phyloP scores from a whole-genome alignment of 331 rosid genomes.

The Pyrus hybrid region DNA sequence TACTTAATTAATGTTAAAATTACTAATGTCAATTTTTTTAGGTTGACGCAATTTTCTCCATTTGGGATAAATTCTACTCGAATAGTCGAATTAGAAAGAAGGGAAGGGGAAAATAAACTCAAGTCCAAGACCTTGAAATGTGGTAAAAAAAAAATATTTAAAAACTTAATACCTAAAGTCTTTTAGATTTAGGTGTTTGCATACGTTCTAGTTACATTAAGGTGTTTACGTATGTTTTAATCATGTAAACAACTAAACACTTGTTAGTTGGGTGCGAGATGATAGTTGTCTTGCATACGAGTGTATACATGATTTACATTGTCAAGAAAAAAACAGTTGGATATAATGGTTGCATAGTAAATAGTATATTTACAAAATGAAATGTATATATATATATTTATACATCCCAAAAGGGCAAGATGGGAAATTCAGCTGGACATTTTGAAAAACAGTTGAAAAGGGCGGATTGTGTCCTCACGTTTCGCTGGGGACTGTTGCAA shows the following conservation, averaged over 20 bases:
- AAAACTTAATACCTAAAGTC: too few relatives aligned
- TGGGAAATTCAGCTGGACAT: neutral
- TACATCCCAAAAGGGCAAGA: neutral
- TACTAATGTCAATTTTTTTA: too few relatives aligned
- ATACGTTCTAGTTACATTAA: neutral
- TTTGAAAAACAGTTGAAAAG: conserved; percentile 8
- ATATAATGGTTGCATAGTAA: neutral
- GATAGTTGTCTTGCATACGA: neutral
- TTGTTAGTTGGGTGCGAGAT: neutral
- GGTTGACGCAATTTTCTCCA: too few relatives aligned
- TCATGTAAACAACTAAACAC: neutral
- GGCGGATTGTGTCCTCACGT: conserved; percentile 26
- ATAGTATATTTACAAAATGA: neutral
- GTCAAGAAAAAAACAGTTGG: too few relatives aligned
- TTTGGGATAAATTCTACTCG: too few relatives aligned
- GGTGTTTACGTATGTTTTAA: too few relatives aligned
- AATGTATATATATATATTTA: too few relatives aligned
- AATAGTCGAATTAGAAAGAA: neutral
- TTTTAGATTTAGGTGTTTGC: neutral
- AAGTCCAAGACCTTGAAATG: neutral
- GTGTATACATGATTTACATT: neutral
- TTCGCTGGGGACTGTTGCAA: conserved; percentile 18
- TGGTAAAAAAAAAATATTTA: neutral
- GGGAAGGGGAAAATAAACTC: neutral
- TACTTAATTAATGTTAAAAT: too few relatives aligned